These are phyloP conservation scores for Coemansia sp. DNA, from an alignment of 192 early-diverging fungal genomes.

Conservation along the genomic window DNA sequence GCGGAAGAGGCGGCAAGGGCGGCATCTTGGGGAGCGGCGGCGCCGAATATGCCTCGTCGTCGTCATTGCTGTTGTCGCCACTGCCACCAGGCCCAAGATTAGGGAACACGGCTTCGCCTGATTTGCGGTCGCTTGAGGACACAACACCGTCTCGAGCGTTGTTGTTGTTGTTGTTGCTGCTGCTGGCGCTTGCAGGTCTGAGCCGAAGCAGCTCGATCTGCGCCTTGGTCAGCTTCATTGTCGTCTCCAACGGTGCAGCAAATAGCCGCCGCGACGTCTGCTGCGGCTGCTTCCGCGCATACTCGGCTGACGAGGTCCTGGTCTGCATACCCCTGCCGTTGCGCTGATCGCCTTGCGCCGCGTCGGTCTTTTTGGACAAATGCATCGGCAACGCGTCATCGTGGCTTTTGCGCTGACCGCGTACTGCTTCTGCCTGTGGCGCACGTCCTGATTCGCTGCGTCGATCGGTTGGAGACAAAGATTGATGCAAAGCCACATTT, in stretches of 20 bases:
- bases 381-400: slow-evolving; percentile 13
- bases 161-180: background rate
- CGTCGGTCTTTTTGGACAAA: background rate
- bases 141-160: no score
- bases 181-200: slow-evolving; percentile 10
- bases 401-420: slow-evolving; percentile 26
- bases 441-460: background rate
- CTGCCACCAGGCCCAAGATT: background rate
- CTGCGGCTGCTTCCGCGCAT: background rate
- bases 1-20: slow-evolving; percentile 12
- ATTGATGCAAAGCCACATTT: background rate
- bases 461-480: background rate
- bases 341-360: background rate
- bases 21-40: slow-evolving; percentile 45
- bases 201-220: slow-evolving; percentile 34
- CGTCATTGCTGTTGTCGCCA: slow-evolving; percentile 1
- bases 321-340: background rate
- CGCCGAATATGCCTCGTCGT: background rate
- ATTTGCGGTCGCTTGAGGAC: no score
- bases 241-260: slow-evolving; percentile 10
- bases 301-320: slow-evolving; percentile 21
- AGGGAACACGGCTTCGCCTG: background rate
- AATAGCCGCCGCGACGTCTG: background rate
- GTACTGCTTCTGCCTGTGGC: background rate
- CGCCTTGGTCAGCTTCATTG: slow-evolving; percentile 20